Conservation (phyloP, 2,329 filamentous ascomycete species). For the Venturia pyrina region DNA sequence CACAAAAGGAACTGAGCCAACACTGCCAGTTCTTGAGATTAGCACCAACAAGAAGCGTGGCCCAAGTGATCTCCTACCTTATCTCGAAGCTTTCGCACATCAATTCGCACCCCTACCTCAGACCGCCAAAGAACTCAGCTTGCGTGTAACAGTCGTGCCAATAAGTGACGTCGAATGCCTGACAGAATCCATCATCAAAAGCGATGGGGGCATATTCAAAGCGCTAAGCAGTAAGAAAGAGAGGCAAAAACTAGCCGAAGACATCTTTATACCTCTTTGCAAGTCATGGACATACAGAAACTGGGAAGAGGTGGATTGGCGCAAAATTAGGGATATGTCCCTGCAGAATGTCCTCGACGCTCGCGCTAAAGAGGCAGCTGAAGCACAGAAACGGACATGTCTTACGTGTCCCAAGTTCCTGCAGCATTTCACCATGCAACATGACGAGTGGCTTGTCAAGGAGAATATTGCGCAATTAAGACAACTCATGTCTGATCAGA, state of each 20-base stretch:
- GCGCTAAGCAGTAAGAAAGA: conserved; percentile 33
- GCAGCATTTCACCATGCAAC: conserved; percentile 94
- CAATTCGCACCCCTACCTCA: conserved; percentile 60
- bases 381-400: conserved; percentile 55
- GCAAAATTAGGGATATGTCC: conserved; percentile 69
- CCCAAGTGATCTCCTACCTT: conserved; percentile 79
- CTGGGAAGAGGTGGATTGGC: conserved; percentile 80
- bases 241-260: conserved; percentile 50
- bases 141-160: conserved; percentile 59
- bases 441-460: conserved; percentile 93
- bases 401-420: conserved; percentile 67
- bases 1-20: conserved; percentile 55
- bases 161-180: conserved; percentile 76
- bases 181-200: conserved; percentile 55
- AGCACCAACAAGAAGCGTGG: conserved; percentile 59
- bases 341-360: conserved; percentile 71
- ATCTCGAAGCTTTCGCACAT: conserved; percentile 59
- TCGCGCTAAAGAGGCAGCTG: conserved; percentile 52
- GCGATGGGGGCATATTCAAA: conserved; percentile 31
- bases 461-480: conserved; percentile 85
- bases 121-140: conserved; percentile 54
- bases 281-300: conserved; percentile 61
- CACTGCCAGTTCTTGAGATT: conserved; percentile 70
- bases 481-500: conserved; percentile 87
- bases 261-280: conserved; percentile 59